phyloP scores from a whole-genome alignment of 352 stramenopile genomes.

The Pythium monospermum region DNA sequence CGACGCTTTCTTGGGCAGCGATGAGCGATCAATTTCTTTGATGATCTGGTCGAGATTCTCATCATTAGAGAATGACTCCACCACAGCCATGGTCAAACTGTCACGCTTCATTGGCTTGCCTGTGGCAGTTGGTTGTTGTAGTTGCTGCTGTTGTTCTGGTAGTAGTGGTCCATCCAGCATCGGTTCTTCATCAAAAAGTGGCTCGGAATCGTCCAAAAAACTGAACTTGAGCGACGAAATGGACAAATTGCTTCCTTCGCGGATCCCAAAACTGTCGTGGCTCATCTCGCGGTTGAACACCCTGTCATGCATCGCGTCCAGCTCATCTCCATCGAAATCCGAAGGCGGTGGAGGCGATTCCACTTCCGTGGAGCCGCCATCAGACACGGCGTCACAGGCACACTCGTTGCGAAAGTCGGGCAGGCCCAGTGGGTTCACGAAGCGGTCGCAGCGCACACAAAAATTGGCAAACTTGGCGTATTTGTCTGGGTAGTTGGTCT shows the following conservation, averaged over 20 bases:
- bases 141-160: constrained; percentile 13
- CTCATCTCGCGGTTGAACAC: constrained; percentile 12
- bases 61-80: constrained; percentile 72
- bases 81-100: constrained; percentile 60
- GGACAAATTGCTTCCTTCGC: constrained; percentile 58
- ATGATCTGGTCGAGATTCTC: constrained; percentile 77
- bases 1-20: constrained; percentile 39
- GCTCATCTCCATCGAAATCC: constrained; percentile 39
- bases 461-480: constrained; percentile 87
- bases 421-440: constrained; percentile 77
- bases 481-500: constrained; percentile 76
- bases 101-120: constrained; percentile 39
- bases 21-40: constrained; percentile 60
- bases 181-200: constrained; percentile 58
- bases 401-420: constrained; percentile 74
- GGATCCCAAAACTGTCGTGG: constrained; percentile 23
- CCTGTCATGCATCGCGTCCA: constrained; percentile 34
- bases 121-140: background rate
- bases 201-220: constrained; percentile 61
- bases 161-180: constrained; percentile 59
- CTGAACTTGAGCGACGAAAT: constrained; percentile 69
- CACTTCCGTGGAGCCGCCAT: constrained; percentile 16
- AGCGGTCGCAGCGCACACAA: constrained; percentile 70
- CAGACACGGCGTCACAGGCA: constrained; percentile 33
- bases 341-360: constrained; percentile 23